A percentile compares a stretch with the other conserved stretches of the same genome.
Conservation (phyloP, 129 eudicot genomes). For the sunflower (Helianthus annuus) region HanXRQr2.0-SUNRISE NC_035434.2:129503337-129503836, state of each 20-base stretch:
- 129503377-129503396: conserved; percentile 65
- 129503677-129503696: too few relatives aligned
- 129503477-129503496: background rate
- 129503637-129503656: conserved; percentile 63
- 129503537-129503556: conserved; percentile 4
- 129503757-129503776: too few relatives aligned
- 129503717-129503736: too few relatives aligned
- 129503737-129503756: too few relatives aligned
- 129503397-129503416: conserved; percentile 84
- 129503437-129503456: conserved; percentile 68
- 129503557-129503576: conserved; percentile 93
- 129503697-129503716: too few relatives aligned
- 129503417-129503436: conserved; percentile 63
- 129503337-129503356: too few relatives aligned
- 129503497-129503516: too few relatives aligned
- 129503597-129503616: conserved; percentile 92
- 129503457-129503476: background rate
- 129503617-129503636: conserved; percentile 85
- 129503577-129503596: conserved; percentile 79
- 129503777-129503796: too few relatives aligned
- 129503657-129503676: too few relatives aligned
- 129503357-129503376: background rate
- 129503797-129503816: too few relatives aligned
- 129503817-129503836: too few relatives aligned
- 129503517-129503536: too few relatives aligned